Percentiles rank a stretch among this genome's conserved stretches.
Conservation (phyloP, 805 yeast species). For the Wickerhamiella azymoides region DNA sequence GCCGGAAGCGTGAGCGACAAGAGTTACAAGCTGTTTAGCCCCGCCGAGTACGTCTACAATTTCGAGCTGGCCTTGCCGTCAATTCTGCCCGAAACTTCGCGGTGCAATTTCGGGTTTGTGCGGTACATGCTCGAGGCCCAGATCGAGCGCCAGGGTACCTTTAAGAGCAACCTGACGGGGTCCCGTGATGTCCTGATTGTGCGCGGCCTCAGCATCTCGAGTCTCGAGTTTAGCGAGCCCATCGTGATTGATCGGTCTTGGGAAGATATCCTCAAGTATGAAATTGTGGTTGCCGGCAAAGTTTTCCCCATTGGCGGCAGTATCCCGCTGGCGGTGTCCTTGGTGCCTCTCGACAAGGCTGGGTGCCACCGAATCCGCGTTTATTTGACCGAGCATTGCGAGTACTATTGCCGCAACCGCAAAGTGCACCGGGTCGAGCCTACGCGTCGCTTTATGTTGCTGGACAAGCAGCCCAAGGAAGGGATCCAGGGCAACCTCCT, state of each 20-base stretch:
- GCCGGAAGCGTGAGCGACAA: constrained; percentile 12
- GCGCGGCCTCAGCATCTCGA: constrained; percentile 62
- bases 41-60: constrained; percentile 86
- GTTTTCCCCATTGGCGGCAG: constrained; percentile 71
- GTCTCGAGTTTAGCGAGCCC: constrained; percentile 84
- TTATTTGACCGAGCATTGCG: constrained; percentile 76
- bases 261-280: constrained; percentile 86
- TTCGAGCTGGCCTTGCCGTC: constrained; percentile 82
- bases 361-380: constrained; percentile 75
- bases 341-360: constrained; percentile 79
- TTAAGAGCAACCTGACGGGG: constrained; percentile 62
- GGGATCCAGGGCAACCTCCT: constrained; percentile 23
- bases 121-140: constrained; percentile 53
- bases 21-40: constrained; percentile 42
- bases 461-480: constrained; percentile 43
- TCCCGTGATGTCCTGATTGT: constrained; percentile 50
- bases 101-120: constrained; percentile 72
- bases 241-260: constrained; percentile 81
- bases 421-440: constrained; percentile 92
- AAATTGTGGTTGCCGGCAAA: constrained; percentile 81
- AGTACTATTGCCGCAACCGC: constrained; percentile 74
- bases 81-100: constrained; percentile 65
- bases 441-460: constrained; percentile 56
- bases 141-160: constrained; percentile 70
- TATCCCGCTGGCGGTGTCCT: constrained; percentile 69